Evolutionary conservation across 306 rosid species (phyloP), one percentile per base, ranked within the genome.

Genomic region (Begonia peltatifolia): DNA sequence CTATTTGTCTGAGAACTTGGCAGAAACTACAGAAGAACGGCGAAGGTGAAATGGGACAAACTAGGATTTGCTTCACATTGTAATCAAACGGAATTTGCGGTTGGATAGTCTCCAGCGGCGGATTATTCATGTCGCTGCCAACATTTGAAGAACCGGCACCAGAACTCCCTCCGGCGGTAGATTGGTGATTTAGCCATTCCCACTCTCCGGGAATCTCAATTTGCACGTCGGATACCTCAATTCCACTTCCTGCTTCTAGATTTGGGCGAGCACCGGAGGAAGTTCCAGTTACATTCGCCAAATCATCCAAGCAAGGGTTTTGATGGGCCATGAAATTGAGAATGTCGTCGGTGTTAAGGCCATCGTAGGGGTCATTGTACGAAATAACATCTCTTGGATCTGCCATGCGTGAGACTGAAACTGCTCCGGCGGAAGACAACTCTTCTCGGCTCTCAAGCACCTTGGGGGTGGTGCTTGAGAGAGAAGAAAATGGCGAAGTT

Each of bases 1-100:
- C 18, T 2, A 84, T 67, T 74, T 79, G 82, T 64, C 94, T 79
- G 1, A 88, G 82, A 11, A 84, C 78, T 22, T 58, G 69, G 69
- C 96, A 84, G 44, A 70, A 69, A 67, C 66, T 73, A 30, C 94
- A 88, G 15, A 42, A 17, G 55, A 67, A 64, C 9, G 83, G 92
- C 2, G 10, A 0, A 2, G 70, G 66, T 2, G 25, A 14, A 0
- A 42, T 43, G 8, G 94, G 87, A 78, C 80, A 65, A 48, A 20
- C 1, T 5, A 47, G 16, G 52, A 64, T 61, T 11, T 63, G 63
- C 52, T 10, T 41, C n/a, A 13, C 15, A 36, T 46, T 47, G 14
- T 2, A 11, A 12, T 30, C 50, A 7, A 30, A 30, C 6, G 38
- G 38, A 30, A 30, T 30, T 7, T 30, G 6, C 10, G 54, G 18